Evolutionary conservation across 768 basidiomycete genomes (phyloP).

Genomic region (Amanita jacksonii): DNA sequence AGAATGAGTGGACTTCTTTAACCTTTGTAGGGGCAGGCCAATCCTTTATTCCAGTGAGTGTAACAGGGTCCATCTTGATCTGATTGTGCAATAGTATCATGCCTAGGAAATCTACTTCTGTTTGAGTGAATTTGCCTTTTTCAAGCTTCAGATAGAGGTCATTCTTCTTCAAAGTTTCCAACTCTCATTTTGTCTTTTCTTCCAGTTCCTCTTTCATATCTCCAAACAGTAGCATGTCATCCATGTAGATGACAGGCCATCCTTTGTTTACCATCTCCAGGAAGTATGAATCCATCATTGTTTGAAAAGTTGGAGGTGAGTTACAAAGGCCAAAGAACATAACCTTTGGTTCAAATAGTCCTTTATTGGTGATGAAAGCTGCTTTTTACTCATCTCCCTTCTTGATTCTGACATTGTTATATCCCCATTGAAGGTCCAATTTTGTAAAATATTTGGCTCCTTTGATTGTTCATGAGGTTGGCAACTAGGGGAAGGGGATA

Average conservation of each 20-base stretch:
- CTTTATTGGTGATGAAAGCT: slow-evolving; percentile 24
- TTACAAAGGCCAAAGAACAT: slow-evolving; percentile 19
- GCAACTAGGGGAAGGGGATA: slow-evolving; percentile 28
- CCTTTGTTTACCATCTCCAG: slow-evolving; percentile 8
- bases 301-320: slow-evolving; percentile 19
- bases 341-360: slow-evolving; percentile 13
- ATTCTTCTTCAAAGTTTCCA: neutral
- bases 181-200: neutral
- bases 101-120: slow-evolving; percentile 22
- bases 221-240: slow-evolving; percentile 9
- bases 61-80: slow-evolving; percentile 27
- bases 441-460: slow-evolving; percentile 10
- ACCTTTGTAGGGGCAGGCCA: slow-evolving; percentile 28
- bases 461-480: neutral
- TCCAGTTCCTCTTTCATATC: neutral
- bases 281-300: slow-evolving; percentile 33
- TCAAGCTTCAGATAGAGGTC: neutral
- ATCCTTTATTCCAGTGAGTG: slow-evolving; percentile 24
- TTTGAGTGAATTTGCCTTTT: neutral
- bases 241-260: slow-evolving; percentile 28
- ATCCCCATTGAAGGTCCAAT: slow-evolving; percentile 24
- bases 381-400: slow-evolving; percentile 33
- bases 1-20: slow-evolving; percentile 27
- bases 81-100: slow-evolving; percentile 17
- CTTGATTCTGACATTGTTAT: slow-evolving; percentile 18